Percentiles rank a stretch among this genome's conserved stretches.
phyloP scores from a whole-genome alignment of 768 basidiomycete species.

The Leccinum subtestaceum region DNA sequence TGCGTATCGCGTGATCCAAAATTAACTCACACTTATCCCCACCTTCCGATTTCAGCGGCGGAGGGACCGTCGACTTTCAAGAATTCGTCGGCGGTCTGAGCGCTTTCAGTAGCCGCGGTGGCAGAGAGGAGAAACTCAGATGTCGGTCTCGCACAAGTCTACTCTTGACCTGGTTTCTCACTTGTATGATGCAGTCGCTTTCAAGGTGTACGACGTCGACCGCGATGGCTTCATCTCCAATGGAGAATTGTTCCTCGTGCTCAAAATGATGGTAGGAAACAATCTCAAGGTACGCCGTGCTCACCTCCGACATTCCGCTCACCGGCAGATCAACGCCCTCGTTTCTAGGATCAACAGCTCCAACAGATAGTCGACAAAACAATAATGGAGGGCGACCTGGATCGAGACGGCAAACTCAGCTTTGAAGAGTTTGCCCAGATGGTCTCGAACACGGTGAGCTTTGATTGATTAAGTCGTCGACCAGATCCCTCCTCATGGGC shows the following conservation, averaged over 20 bases:
- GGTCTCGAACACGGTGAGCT: slow-evolving; percentile 89
- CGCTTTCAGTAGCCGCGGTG: slow-evolving; percentile 96
- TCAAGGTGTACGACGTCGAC: slow-evolving; percentile 99
- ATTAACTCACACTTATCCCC: neutral
- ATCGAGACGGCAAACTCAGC: slow-evolving; percentile 94
- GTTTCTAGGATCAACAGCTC: slow-evolving; percentile 84
- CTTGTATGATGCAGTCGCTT: slow-evolving; percentile 68
- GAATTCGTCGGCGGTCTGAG: slow-evolving; percentile 98
- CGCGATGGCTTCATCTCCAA: slow-evolving; percentile 97
- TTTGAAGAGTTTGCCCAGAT: slow-evolving; percentile 97
- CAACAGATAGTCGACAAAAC: slow-evolving; percentile 99
- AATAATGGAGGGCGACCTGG: slow-evolving; percentile 99
- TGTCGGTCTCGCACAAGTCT: slow-evolving; percentile 53
- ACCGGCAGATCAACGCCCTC: neutral
- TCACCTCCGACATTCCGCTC: neutral
- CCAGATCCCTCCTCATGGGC: slow-evolving; percentile 7
- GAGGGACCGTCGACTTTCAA: slow-evolving; percentile 98
- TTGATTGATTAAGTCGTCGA: neutral
- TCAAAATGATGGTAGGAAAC: slow-evolving; percentile 99
- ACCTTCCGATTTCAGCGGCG: slow-evolving; percentile 58
- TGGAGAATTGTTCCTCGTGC: slow-evolving; percentile 94
- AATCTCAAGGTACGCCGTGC: slow-evolving; percentile 78
- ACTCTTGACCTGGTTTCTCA: neutral
- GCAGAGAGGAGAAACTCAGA: slow-evolving; percentile 92
- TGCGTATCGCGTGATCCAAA: slow-evolving; percentile 43